Evolutionary conservation across 1,284 basidiomycete species (phyloP).

Genomic region (Boletus sp.): DNA sequence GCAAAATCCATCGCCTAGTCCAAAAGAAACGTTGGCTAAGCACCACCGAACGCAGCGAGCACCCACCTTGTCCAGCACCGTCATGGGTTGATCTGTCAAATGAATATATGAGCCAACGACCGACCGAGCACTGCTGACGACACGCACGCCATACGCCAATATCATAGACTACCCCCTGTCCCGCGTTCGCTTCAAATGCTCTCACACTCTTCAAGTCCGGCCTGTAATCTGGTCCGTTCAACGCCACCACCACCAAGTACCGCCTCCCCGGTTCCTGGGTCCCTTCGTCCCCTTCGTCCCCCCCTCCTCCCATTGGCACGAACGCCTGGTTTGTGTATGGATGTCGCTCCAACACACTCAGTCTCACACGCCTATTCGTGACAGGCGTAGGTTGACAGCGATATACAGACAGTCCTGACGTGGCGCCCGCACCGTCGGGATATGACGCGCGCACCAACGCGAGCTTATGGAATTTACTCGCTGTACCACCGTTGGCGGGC

Average conservation of each 20-base stretch:
- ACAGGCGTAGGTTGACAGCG: slow-evolving; percentile 61
- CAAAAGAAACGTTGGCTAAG: not conserved
- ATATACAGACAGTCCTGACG: slow-evolving; percentile 69
- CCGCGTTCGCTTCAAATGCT: slow-evolving; percentile 75
- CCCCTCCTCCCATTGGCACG: slow-evolving; percentile 72
- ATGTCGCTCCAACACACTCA: slow-evolving; percentile 72
- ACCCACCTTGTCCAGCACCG: slow-evolving; percentile 64
- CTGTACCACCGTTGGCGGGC: slow-evolving; percentile 82
- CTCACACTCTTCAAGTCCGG: slow-evolving; percentile 72
- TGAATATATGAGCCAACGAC: slow-evolving; percentile 1
- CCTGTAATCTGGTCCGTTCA: slow-evolving; percentile 68
- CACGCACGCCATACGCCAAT: slow-evolving; percentile 84
- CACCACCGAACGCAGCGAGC: not conserved
- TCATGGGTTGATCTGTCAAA: slow-evolving; percentile 75
- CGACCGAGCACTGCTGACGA: not conserved
- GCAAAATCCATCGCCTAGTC: slow-evolving; percentile 70
- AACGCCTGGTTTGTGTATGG: slow-evolving; percentile 82
- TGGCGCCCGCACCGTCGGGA: slow-evolving; percentile 49
- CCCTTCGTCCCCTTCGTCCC: slow-evolving; percentile 37
- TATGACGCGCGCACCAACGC: slow-evolving; percentile 65
- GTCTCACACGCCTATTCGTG: slow-evolving; percentile 45
- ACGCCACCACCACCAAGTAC: slow-evolving; percentile 82
- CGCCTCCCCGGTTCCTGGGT: slow-evolving; percentile 47
- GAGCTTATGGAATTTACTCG: slow-evolving; percentile 86
- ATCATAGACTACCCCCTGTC: slow-evolving; percentile 83